These are phyloP conservation scores for Harrya chromipes DNA, from an alignment of 768 basidiomycete species.

Conservation along the genomic window DNA sequence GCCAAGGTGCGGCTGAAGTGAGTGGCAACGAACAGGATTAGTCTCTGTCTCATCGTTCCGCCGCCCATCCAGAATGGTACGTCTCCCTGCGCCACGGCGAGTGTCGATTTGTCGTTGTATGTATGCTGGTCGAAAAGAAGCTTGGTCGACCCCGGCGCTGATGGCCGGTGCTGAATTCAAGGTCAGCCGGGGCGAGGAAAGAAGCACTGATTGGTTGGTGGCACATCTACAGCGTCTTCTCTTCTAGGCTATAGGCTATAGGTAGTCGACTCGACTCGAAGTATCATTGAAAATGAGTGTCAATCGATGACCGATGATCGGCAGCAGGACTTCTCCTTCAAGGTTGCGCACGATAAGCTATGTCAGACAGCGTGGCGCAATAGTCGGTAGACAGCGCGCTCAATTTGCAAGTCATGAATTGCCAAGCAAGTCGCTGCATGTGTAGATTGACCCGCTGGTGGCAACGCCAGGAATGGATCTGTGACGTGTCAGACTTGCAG, in stretches of 20 bases:
- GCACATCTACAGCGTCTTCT: not conserved
- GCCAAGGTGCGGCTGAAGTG: slow-evolving; percentile 15
- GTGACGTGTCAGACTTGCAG: too few species aligned
- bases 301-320: too few species aligned
- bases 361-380: too few species aligned
- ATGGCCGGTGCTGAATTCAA: not conserved
- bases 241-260: not conserved
- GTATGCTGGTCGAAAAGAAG: not conserved
- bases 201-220: slow-evolving; percentile 4
- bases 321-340: too few species aligned
- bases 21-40: slow-evolving; percentile 13
- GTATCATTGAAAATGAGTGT: too few species aligned
- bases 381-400: too few species aligned
- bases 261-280: slow-evolving; percentile 1
- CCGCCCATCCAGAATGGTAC: not conserved
- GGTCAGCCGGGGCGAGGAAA: slow-evolving; percentile 3
- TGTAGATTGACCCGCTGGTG: too few species aligned
- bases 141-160: not conserved
- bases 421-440: too few species aligned
- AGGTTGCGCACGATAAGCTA: too few species aligned
- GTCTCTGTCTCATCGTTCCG: slow-evolving; percentile 6
- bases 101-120: not conserved
- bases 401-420: too few species aligned
- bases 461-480: too few species aligned
- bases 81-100: not conserved